Conservation (phyloP, 2,329 filamentous ascomycete species). For the Fusarium zealandicum region DNA sequence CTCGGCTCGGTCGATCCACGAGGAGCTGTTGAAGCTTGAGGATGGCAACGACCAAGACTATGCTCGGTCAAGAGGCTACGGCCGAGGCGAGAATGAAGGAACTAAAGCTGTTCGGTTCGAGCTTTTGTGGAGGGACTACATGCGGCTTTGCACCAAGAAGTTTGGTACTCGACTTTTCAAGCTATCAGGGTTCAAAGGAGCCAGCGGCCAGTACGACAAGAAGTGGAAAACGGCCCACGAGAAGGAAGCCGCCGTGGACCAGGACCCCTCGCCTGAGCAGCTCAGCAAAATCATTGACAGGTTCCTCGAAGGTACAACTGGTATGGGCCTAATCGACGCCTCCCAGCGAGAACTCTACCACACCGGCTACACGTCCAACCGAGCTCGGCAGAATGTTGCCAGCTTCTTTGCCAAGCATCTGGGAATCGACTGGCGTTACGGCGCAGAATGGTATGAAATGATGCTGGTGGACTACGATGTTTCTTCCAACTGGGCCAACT, state of each 20-base stretch:
- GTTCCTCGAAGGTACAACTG: slow-evolving; percentile 72
- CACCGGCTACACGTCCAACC: slow-evolving; percentile 81
- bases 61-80: slow-evolving; percentile 62
- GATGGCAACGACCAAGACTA: slow-evolving; percentile 60
- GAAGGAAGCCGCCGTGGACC: slow-evolving; percentile 43
- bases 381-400: slow-evolving; percentile 78
- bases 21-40: slow-evolving; percentile 72
- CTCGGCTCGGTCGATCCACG: slow-evolving; percentile 75
- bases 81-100: slow-evolving; percentile 74
- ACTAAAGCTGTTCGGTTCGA: slow-evolving; percentile 75
- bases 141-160: slow-evolving; percentile 77
- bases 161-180: slow-evolving; percentile 71
- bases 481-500: slow-evolving; percentile 80
- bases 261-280: slow-evolving; percentile 52
- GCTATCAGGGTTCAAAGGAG: slow-evolving; percentile 66
- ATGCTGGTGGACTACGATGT: slow-evolving; percentile 79
- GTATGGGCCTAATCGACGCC: slow-evolving; percentile 79
- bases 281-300: slow-evolving; percentile 60
- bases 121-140: slow-evolving; percentile 81
- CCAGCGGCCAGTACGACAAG: slow-evolving; percentile 50
- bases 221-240: slow-evolving; percentile 58
- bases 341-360: slow-evolving; percentile 75
- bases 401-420: slow-evolving; percentile 77
- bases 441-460: slow-evolving; percentile 84
- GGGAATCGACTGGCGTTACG: slow-evolving; percentile 79